A percentile compares a stretch with the other conserved stretches of the same genome.
Conservation (phyloP, 1,284 basidiomycete genomes). For the Ganoderma boninense region DNA sequence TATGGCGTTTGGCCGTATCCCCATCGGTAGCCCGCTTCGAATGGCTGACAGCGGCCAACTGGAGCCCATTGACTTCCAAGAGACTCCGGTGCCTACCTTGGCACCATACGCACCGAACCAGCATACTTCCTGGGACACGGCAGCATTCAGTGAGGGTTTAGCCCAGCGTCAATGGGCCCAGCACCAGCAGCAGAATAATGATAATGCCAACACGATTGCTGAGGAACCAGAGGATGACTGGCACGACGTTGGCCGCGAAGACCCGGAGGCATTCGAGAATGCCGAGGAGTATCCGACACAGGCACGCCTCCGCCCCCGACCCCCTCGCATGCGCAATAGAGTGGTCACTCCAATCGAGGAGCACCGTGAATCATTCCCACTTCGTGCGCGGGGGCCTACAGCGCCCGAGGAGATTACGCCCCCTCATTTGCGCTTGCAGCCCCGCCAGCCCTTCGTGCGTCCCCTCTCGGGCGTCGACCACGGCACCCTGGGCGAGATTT, state of each 20-base stretch:
- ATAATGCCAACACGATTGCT: slow-evolving; percentile 34
- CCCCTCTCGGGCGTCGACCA: slow-evolving; percentile 75
- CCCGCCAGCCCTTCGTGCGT: slow-evolving; percentile 74
- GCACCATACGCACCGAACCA: slow-evolving; percentile 63
- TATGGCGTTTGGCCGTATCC: slow-evolving; percentile 59
- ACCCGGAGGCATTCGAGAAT: slow-evolving; percentile 50
- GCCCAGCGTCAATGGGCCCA: slow-evolving; percentile 33
- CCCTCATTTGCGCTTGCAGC: slow-evolving; percentile 73
- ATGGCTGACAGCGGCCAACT: slow-evolving; percentile 62
- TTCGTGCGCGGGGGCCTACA: slow-evolving; percentile 45
- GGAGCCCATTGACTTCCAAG: slow-evolving; percentile 39
- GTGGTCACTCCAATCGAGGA: slow-evolving; percentile 42
- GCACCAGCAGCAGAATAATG: slow-evolving; percentile 31
- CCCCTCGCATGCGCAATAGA: slow-evolving; percentile 33
- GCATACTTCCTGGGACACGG: slow-evolving; percentile 49
- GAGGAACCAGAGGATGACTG: slow-evolving; percentile 52
- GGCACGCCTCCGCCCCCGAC: slow-evolving; percentile 37
- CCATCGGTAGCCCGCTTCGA: slow-evolving; percentile 67
- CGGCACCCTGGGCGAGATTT: slow-evolving; percentile 68
- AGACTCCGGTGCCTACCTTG: slow-evolving; percentile 56
- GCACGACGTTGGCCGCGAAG: slow-evolving; percentile 55
- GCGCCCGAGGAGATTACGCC: slow-evolving; percentile 52
- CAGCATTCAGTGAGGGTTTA: slow-evolving; percentile 38
- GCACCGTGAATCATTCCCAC: slow-evolving; percentile 71
- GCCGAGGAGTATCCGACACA: slow-evolving; percentile 40